Base-by-base conservation (phyloP, 192 early-diverging fungal genomes). In the Entrophospora sp. region DNA sequence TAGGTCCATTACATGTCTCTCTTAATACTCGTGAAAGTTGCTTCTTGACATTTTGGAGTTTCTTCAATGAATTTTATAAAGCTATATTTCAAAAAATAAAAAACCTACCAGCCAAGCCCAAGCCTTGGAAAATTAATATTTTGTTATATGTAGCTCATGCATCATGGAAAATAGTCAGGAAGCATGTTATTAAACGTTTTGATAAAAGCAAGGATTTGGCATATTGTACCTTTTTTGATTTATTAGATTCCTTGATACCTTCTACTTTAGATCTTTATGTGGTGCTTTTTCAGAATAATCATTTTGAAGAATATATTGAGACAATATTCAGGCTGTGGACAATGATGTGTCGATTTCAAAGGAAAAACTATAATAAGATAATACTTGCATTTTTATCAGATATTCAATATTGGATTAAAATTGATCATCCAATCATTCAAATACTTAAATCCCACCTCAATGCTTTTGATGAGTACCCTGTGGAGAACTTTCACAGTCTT, bases 1-100 rank as follows among this genome's bases (percentile, higher is more conserved):
- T 53, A n/a, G 51, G 51, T 28, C 28, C 51, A 10, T 53, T 53
- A 32, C 51, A 52, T 52, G 20, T 52, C 14, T 52, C 49, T 27
- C 24, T 53, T n/a, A 53, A 53, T 8, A 53, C 27, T 31, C 51
- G 12, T 4, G 4, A 53, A 53, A 53, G 51, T 25, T 52, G 12
- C 12, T 9, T 30, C 27, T 25, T 52, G 24, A 22, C 27, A 30
- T 52, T 52, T 13, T 1, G 49, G 30, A 9, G n/a, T n/a, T 30
- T 52, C 27, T 52, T 52, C 27, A 52, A 52, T 28, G 8, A 30
- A 52, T 13, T 31, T 30, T 52, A 52, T 1, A 52, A 28, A 31
- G 24, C 27, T 31, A 22, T 52, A 25, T 52, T 52, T 52, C 25
- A 31, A 52, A 49, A 20, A 49, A 52, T 25, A 25, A 52, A 22